A percentile compares a stretch with the other conserved stretches of the same genome.
These are phyloP conservation scores for Floccularia luteovirens DNA, from an alignment of 768 basidiomycete species.

Conservation along the genomic window DNA sequence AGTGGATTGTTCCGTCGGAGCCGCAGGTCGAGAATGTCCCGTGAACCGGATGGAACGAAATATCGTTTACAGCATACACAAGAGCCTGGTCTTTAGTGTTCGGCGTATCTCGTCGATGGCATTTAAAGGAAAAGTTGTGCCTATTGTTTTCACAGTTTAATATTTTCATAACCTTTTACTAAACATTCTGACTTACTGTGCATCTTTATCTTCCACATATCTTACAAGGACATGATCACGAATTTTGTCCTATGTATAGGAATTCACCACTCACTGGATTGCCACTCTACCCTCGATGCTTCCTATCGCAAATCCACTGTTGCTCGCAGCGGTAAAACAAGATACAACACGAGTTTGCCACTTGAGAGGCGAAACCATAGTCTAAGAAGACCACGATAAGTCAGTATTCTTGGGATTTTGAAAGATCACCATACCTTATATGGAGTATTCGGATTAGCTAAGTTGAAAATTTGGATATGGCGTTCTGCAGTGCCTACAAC, in stretches of 20 bases:
- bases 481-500: constrained; percentile 93
- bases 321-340: constrained; percentile 64
- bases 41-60: constrained; percentile 77
- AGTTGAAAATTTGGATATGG: constrained; percentile 84
- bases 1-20: constrained; percentile 82
- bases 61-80: constrained; percentile 81
- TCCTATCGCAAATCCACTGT: constrained; percentile 74
- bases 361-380: constrained; percentile 79
- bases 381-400: constrained; percentile 31
- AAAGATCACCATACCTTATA: constrained; percentile 55
- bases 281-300: constrained; percentile 91
- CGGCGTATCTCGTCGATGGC: constrained; percentile 57
- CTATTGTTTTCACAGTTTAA: constrained; percentile 19
- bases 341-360: constrained; percentile 89
- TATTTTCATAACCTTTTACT: not conserved
- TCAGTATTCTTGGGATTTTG: not conserved
- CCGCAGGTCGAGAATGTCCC: constrained; percentile 85
- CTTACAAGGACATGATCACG: constrained; percentile 23
- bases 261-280: constrained; percentile 69
- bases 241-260: not conserved
- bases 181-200: constrained; percentile 33
- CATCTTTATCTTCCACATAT: constrained; percentile 83
- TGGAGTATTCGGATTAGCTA: constrained; percentile 70
- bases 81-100: constrained; percentile 57
- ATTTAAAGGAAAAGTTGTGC: constrained; percentile 87